Evolutionary conservation across 139 green algal species (phyloP), one percentile per base, ranked within the genome.

Genomic region (Spirogloea muscicola): DNA sequence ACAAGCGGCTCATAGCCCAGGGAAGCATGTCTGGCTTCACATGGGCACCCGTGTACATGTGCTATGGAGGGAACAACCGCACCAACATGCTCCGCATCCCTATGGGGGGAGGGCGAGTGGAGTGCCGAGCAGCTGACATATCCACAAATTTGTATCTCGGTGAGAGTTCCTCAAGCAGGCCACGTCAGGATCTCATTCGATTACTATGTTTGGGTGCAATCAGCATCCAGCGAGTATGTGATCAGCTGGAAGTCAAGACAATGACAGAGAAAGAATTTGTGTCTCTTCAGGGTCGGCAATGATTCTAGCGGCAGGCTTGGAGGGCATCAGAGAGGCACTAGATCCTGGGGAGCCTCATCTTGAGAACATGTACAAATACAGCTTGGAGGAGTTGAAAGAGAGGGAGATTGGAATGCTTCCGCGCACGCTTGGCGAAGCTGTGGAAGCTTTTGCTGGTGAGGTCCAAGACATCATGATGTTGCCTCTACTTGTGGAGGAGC

Each of bases 1-100:
- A 62, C 52, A 62, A 62, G 52, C 52, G 52, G 6, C 7, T 62
- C 18, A 33, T 62, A 7, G 52, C 52, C 7, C 52, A 62, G 52
- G 52, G 52, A 31, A 62, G 52, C 52, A 62, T 62, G 52, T 62
- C 52, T 33, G 52, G 52, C 6, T 62, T 62, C 52, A 62, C 52
- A 33, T 62, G 52, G 52, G 52, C 52, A 7, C 52, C 52, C 5
- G 52, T 62, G 7, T 62, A 62, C 7, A 7, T 62, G 7, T 62
- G 52, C 9, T 62, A 62, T 33, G 52, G 52, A 5, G 40, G 40
- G 31, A 62, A 62, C 52, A 62, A 62, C 52, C 52, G 52, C 6
- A 62, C 52, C 6, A 62, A 62, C 9, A 62, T 62, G 52, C 6
- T 62, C 6, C 6, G 52, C 18, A 62, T 62, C 40, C 52, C 52